phyloP scores from a whole-genome alignment of 2,329 filamentous ascomycete species.

The Gyromitra esculenta region DNA sequence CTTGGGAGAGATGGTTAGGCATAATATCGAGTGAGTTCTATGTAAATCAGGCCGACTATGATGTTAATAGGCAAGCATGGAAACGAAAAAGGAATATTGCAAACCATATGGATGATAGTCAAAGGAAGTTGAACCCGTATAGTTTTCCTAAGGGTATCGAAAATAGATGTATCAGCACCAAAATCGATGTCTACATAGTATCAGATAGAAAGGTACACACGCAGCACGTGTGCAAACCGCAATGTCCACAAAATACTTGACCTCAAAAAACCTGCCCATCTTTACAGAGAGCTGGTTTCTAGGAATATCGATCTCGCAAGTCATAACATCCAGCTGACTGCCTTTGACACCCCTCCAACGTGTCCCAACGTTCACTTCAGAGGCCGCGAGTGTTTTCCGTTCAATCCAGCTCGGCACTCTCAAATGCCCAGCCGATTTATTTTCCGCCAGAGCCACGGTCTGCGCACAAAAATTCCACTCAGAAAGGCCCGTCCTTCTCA shows the following conservation, averaged over 20 bases:
- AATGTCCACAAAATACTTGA: conserved; percentile 57
- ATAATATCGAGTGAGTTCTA: conserved; percentile 55
- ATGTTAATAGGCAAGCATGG: conserved; percentile 8
- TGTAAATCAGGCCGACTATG: conserved; percentile 17
- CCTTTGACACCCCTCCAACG: conserved; percentile 56
- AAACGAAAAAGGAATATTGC: conserved; percentile 17
- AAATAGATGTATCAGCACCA: conserved; percentile 18
- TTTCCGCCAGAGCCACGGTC: conserved; percentile 54
- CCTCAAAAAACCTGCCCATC: conserved; percentile 57
- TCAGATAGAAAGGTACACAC: conserved; percentile 49
- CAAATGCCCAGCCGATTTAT: conserved; percentile 53
- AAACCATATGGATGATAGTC: conserved; percentile 54
- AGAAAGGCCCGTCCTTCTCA: conserved; percentile 19
- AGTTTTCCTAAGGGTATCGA: conserved; percentile 36
- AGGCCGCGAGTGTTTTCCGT: conserved; percentile 56
- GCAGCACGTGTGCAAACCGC: conserved; percentile 56
- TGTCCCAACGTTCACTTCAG: conserved; percentile 56
- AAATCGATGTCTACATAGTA: conserved; percentile 8
- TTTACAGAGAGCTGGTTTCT: conserved; percentile 55
- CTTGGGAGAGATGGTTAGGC: conserved; percentile 51
- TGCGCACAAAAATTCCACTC: conserved; percentile 34
- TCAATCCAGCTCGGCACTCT: conserved; percentile 54
- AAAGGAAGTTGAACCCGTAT: conserved; percentile 53
- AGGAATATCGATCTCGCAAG: conserved; percentile 57
- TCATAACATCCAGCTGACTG: conserved; percentile 56